Conservation (phyloP, 305 asterid genomes). For the Fraxinus angustifolia region DNA sequence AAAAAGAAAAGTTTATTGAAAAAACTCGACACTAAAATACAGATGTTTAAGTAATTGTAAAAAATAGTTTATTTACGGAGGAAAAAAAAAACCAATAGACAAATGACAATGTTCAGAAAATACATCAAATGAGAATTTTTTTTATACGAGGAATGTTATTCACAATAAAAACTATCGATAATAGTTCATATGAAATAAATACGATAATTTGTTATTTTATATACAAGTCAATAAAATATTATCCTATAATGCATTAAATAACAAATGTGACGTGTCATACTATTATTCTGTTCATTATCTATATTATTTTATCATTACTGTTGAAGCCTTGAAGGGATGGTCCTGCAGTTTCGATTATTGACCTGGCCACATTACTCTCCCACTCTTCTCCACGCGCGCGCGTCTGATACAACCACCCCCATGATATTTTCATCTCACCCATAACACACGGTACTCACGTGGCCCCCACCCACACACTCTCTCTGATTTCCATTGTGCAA, state of each 20-base stretch:
- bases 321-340: neutral
- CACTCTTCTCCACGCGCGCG: neutral
- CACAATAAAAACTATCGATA: too few species aligned
- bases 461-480: neutral
- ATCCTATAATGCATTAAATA: too few species aligned
- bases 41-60: neutral
- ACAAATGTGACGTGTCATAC: too few species aligned
- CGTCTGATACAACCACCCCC: neutral
- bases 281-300: too few species aligned
- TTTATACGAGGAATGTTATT: too few species aligned
- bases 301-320: too few species aligned
- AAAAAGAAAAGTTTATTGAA: too few species aligned
- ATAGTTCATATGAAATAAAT: too few species aligned
- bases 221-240: too few species aligned
- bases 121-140: neutral
- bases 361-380: neutral
- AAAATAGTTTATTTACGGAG: too few species aligned
- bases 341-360: neutral
- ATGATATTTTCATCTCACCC: neutral
- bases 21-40: too few species aligned
- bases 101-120: neutral
- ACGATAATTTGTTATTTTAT: too few species aligned
- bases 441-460: neutral
- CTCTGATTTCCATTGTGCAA: neutral
- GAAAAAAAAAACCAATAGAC: neutral